Base-by-base conservation (phyloP, 2,329 filamentous ascomycete genomes). In the Coniochaeta sp. region DNA sequence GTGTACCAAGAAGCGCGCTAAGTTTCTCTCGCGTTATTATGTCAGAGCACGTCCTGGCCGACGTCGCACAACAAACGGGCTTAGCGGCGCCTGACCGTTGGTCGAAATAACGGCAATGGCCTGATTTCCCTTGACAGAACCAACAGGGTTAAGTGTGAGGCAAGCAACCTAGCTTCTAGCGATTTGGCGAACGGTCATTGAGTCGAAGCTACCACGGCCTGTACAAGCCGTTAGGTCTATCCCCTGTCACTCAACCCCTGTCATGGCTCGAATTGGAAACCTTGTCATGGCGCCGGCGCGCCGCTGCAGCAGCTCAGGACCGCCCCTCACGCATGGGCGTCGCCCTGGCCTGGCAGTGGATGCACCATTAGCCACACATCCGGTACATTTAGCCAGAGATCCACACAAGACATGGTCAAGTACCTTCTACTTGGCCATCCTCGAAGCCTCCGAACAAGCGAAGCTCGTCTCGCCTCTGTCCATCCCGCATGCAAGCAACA, bases 381-480 rank as follows among this genome's bases (percentile, higher is more conserved):
- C 60, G 57, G 58, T 58, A 55, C 52, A 63, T 63, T 63, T 63
- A 63, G 59, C 62, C 62, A 63, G 54, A 61, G 47, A 17, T 31
- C 47, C 47, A 31, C 47, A 16, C 47, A 17, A 55, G 56, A 44
- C 34, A 54, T 33, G 40, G 28, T 28, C 57, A 43, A 33, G 60
- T 47, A 59, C 14, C 24, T n/a, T 52, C 47, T 52, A 52, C 47
- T 28, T 52, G 28, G 47, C 47, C 17, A 7, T 52, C 9, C 12
- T 26, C 47, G 24, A 52, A 17, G 22, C 14, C 14, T 52, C 22
- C 26, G 6, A 52, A 22, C 47, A 52, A n/a, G 26, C 47, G 24
- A 17, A 26, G 22, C 17, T 52, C 24, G 5, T 28, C 24, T 31
- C 47, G 47, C 24, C 47, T 52, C 47, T 31, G 26, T 28, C 12